Evolutionary conservation across 352 stramenopile genomes (phyloP).

Genomic region (Globisporangium uncinulatum): DNA sequence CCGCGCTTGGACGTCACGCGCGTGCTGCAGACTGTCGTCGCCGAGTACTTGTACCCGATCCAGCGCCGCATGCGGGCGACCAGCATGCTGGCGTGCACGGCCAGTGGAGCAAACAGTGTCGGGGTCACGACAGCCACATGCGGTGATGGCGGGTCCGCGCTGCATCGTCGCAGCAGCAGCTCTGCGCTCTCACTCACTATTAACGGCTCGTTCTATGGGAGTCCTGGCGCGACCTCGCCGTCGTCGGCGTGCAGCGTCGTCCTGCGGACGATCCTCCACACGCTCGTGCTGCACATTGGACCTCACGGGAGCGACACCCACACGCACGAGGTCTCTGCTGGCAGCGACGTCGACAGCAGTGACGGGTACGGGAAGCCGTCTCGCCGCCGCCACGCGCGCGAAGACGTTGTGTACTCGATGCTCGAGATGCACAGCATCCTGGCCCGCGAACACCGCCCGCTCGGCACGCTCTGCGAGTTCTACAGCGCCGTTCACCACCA

Average conservation of each 20-base stretch:
- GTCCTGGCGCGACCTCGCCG: slow-evolving; percentile 15
- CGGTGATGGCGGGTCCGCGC: background rate
- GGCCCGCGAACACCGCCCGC: slow-evolving; percentile 55
- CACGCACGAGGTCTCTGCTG: too few relatives aligned
- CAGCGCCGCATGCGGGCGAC: slow-evolving; percentile 19
- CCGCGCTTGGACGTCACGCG: slow-evolving; percentile 45
- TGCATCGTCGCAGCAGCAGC: background rate
- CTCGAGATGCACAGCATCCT: slow-evolving; percentile 69
- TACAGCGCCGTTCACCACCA: slow-evolving; percentile 54
- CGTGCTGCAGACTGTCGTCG: slow-evolving; percentile 48
- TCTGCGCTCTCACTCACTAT: slow-evolving; percentile 4
- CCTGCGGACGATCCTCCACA: slow-evolving; percentile 43
- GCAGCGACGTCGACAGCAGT: background rate
- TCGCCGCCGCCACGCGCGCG: slow-evolving; percentile 27
- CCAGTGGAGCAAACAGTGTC: background rate
- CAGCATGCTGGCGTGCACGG: slow-evolving; percentile 6
- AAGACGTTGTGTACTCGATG: slow-evolving; percentile 71
- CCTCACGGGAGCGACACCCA: slow-evolving; percentile 17
- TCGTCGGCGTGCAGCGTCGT: slow-evolving; percentile 22
- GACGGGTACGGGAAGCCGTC: slow-evolving; percentile 6
- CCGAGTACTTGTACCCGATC: slow-evolving; percentile 43
- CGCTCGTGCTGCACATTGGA: slow-evolving; percentile 37
- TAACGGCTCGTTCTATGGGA: slow-evolving; percentile 15
- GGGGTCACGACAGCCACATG: background rate
- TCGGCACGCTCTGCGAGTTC: slow-evolving; percentile 68